Evolutionary conservation across 306 rosid species (phyloP), one percentile per base, ranked within the genome.

Genomic region (Sindora glabra): DNA sequence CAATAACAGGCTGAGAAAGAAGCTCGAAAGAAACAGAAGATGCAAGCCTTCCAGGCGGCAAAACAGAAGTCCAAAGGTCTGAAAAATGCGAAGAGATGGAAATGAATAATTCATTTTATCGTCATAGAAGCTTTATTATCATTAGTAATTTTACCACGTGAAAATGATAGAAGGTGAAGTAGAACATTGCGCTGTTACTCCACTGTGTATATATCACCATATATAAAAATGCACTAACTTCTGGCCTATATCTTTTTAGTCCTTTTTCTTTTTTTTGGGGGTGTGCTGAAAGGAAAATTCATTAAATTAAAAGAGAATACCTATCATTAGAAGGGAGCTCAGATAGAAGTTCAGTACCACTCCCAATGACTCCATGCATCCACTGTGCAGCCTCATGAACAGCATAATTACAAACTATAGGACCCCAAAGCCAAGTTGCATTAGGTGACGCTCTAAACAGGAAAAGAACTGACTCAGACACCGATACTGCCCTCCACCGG

Each of bases 31-130:
- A 92, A 92, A 44, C 99, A 89, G 73, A 92, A 78, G 70, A 76
- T 78, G 81, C 81, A 81, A 68, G 95, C 96, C 46, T 89, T 92
- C 77, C 99, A 92, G 76, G 90, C 85, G 41, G 94, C 90, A 18
- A 92, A 92, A 79, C 80, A 87, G 26, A 92, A 92, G 69, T 89
- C 99, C 0, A 86, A 83, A 74, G 90, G 95, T 44, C 10, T 39
- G 16, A 92, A 89, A 75, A 89, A 89, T 61, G 47, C 96, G 0
- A 92, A 86, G 81, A 86, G 99, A 72, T 92, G 96, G 99, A 92
- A 89, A 1, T 92, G 68, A 86, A 59, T 46, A 46, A 66, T 19
- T 8, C 62, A 10, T 72, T 58, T n/a, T 11, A 39, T 21, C 34
- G 50, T 48, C 41, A 14, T 39, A 32, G 27, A 61, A 58, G 46